phyloP scores from a whole-genome alignment of 2,329 filamentous ascomycete genomes.

The Stemphylium vesicarium region DNA sequence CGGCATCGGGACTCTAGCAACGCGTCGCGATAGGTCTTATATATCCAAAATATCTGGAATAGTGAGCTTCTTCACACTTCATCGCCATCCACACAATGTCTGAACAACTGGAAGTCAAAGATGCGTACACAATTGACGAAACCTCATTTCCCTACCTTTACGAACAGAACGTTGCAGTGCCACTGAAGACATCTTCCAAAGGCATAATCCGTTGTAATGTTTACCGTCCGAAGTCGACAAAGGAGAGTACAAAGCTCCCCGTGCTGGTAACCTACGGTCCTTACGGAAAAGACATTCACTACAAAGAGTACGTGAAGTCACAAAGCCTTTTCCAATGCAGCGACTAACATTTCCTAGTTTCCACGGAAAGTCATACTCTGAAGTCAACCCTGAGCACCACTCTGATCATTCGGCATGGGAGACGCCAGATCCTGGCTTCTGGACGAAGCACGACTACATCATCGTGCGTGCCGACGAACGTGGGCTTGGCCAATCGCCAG shows the following conservation, averaged over 20 bases:
- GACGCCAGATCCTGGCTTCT: constrained; percentile 51
- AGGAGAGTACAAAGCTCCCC: constrained; percentile 54
- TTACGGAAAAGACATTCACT: constrained; percentile 75
- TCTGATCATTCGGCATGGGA: constrained; percentile 55
- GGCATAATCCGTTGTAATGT: constrained; percentile 59
- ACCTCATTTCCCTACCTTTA: constrained; percentile 55
- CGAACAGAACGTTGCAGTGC: constrained; percentile 57
- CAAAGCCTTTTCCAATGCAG: neutral
- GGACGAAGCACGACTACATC: constrained; percentile 47
- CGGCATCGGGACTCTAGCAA: constrained; percentile 14
- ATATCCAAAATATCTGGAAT: constrained; percentile 18
- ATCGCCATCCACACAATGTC: constrained; percentile 26
- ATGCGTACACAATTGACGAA: constrained; percentile 43
- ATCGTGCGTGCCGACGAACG: constrained; percentile 58
- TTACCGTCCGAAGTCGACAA: constrained; percentile 55
- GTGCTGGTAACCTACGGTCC: constrained; percentile 75
- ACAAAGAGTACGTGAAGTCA: constrained; percentile 53
- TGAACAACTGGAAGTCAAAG: constrained; percentile 38
- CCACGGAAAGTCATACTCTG: constrained; percentile 56
- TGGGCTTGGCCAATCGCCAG: constrained; percentile 60
- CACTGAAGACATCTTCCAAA: constrained; percentile 47
- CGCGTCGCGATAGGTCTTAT: constrained; percentile 19
- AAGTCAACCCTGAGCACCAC: constrained; percentile 41
- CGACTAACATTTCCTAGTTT: constrained; percentile 47
- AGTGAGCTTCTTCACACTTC: neutral